Base-by-base conservation (phyloP, 208 protist genomes). In the Pavlovales sp. region DNA sequence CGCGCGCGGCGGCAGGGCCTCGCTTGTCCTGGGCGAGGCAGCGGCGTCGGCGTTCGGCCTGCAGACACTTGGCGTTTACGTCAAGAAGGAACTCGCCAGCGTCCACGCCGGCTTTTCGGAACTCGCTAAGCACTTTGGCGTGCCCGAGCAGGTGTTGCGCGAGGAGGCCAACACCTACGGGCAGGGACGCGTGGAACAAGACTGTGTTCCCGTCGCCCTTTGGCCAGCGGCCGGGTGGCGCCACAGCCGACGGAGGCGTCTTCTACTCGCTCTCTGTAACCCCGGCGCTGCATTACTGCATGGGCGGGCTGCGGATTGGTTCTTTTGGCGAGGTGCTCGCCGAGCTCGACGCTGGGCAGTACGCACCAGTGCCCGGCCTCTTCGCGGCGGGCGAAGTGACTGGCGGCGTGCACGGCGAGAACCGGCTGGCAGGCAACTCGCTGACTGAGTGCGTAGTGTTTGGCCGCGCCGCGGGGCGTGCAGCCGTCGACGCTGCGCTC, bases 361-460 rank as follows among this genome's bases (percentile, higher is more conserved):
- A 26, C 44, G 57, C 57, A 28, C 57, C 57, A 2, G 96, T 99
- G 67, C 90, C 88, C 14, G 95, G 95, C 30, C 94, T 98, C 67
- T 98, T 96, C 92, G 97, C 95, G 76, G 97, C 97, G 0, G 97
- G 97, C 80, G 97, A 98, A 93, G 96, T 98, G 38, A 98, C 97
- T 32, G 97, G 96, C 36, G 97, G 97, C 75, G 94, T 99, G 81
- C 98, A 99, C 92, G 97, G 98, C 81, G 87, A 90, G 32, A 99
- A 99, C 91, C 94, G 97, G 66, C 95, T 99, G 30, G 97, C 95
- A 75, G 98, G 98, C 75, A 99, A 99, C 93, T 97, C 96, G 14
- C 94, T 99, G 84, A 92, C 98, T 67, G 96, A 98, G 91, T 98
- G 96, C 86, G 95, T 97, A 32, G 97, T 98, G 30, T 97, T 97